phyloP scores from a whole-genome alignment of 2,329 filamentous ascomycete genomes.

The Penicillium freii region DNA sequence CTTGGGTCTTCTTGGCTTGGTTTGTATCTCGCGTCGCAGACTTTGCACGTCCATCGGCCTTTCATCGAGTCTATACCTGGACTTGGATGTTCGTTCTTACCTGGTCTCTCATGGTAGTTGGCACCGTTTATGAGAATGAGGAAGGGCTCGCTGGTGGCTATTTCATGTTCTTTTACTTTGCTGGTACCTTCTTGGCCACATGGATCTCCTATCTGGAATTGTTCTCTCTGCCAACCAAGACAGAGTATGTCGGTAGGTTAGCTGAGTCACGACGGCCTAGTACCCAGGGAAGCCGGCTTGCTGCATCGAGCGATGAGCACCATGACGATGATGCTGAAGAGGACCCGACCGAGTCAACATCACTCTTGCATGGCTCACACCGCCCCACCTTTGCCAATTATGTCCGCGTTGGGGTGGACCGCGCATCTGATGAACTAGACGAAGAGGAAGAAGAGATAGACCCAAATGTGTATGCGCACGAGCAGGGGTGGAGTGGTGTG shows the following conservation, averaged over 20 bases:
- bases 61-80: slow-evolving; percentile 76
- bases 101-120: slow-evolving; percentile 69
- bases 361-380: slow-evolving; percentile 52
- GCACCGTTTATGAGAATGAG: slow-evolving; percentile 74
- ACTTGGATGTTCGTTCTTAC: slow-evolving; percentile 79
- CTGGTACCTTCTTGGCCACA: slow-evolving; percentile 69
- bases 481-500: slow-evolving; percentile 80
- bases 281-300: slow-evolving; percentile 43
- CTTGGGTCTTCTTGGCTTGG: slow-evolving; percentile 81
- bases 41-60: slow-evolving; percentile 76
- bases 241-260: slow-evolving; percentile 63
- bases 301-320: slow-evolving; percentile 42
- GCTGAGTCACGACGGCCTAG: slow-evolving; percentile 41
- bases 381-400: slow-evolving; percentile 57
- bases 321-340: slow-evolving; percentile 36
- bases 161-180: slow-evolving; percentile 75
- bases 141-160: slow-evolving; percentile 74
- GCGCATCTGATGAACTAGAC: slow-evolving; percentile 27
- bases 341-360: slow-evolving; percentile 55
- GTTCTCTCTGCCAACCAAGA: slow-evolving; percentile 70
- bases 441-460: slow-evolving; percentile 30
- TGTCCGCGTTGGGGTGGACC: slow-evolving; percentile 39
- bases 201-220: slow-evolving; percentile 76
- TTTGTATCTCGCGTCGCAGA: slow-evolving; percentile 75
- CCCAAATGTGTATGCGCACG: slow-evolving; percentile 59